Percentiles rank a stretch among this genome's conserved stretches.
Conservation (phyloP, 2,329 filamentous ascomycete species). For the Fusarium sp. region DNA sequence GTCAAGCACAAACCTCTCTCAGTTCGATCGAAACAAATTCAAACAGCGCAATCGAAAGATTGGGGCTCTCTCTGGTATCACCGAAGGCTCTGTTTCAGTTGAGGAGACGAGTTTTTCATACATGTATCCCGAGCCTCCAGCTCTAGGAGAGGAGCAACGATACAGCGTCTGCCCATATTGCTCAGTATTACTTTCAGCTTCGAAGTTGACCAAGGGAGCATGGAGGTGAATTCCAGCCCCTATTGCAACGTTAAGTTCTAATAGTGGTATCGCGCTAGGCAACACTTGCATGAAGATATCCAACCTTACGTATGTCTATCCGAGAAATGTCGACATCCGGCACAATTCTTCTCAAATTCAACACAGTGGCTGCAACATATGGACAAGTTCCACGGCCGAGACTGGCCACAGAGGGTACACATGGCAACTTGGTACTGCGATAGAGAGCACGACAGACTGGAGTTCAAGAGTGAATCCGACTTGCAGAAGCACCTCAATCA, state of each 20-base stretch:
- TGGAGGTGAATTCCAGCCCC: neutral
- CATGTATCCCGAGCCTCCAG: neutral
- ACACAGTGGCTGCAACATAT: neutral
- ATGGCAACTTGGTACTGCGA: neutral
- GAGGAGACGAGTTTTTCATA: neutral
- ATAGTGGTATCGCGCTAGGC: neutral
- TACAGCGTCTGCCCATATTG: neutral
- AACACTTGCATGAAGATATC: neutral
- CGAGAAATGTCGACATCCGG: neutral
- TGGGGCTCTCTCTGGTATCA: neutral
- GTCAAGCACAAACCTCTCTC: neutral
- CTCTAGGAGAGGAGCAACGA: neutral
- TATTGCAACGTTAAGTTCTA: fast-evolving
- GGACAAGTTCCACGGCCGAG: neutral
- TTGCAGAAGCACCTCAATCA: neutral
- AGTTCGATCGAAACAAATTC: neutral
- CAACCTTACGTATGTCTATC: neutral
- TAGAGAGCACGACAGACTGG: neutral
- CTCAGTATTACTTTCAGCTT: neutral
- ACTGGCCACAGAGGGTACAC: neutral
- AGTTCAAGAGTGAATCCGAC: neutral
- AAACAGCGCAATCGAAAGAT: neutral
- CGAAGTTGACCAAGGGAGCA: neutral
- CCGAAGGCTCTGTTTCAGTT: neutral
- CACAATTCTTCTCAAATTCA: neutral